Evolutionary conservation across 2,329 filamentous ascomycete species (phyloP).

Genomic region (Penicillium expansum): DNA sequence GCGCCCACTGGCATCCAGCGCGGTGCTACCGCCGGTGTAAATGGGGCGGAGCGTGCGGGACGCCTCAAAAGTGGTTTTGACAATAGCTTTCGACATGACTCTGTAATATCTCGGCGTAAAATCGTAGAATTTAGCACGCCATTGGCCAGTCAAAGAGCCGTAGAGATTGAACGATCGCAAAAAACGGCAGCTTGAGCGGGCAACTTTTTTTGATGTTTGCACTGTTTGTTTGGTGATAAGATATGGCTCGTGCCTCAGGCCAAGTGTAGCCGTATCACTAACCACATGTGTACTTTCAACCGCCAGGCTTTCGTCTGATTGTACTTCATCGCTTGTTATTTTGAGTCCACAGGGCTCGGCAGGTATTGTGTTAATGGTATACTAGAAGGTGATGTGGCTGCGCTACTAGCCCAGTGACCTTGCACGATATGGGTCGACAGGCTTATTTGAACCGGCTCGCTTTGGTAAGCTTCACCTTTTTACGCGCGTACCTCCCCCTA

Average conservation of each 20-base stretch:
- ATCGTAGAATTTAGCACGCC: conserved; percentile 16
- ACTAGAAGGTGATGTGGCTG: conserved; percentile 7
- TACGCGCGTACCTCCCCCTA: background rate
- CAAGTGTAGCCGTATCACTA: conserved; percentile 12
- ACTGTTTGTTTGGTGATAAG: conserved; percentile 34
- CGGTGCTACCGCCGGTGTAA: conserved; percentile 85
- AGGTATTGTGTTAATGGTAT: background rate
- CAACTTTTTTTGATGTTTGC: conserved; percentile 42
- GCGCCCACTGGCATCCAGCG: conserved; percentile 75
- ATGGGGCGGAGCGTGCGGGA: conserved; percentile 83
- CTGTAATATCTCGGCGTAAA: conserved; percentile 14
- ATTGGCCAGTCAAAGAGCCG: conserved; percentile 16
- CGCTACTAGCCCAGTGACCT: background rate
- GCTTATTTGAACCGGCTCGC: conserved; percentile 47
- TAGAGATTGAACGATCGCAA: conserved; percentile 16
- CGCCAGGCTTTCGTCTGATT: background rate
- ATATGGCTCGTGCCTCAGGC: conserved; percentile 30
- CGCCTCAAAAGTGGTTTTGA: conserved; percentile 87
- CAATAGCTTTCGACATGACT: conserved; percentile 51
- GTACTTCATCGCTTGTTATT: background rate
- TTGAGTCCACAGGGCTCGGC: background rate
- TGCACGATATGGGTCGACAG: conserved; percentile 42
- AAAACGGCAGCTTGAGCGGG: conserved; percentile 21
- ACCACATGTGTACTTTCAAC: background rate
- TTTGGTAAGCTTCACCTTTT: conserved; percentile 39